Evolutionary conservation across 2,329 filamentous ascomycete species (phyloP), one percentile per base, ranked within the genome.

Genomic region (Xylariomycetidae sp.): DNA sequence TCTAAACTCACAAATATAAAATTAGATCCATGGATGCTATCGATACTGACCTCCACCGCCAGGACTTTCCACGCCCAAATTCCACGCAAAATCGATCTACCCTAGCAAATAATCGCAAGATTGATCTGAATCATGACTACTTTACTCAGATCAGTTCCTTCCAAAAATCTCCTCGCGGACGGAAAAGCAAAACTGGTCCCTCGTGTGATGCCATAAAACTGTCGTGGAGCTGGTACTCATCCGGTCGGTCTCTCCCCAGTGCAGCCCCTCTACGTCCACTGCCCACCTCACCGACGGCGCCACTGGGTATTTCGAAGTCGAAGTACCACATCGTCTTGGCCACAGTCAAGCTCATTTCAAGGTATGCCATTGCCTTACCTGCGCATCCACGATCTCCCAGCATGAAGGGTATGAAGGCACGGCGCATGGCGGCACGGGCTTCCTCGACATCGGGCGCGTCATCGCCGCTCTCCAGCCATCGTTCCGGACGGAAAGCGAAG

Each of bases 401-500:
- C 20, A n/a, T 8, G n/a, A 23, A 23, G 8, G 20, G 20, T 8
- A n/a, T n/a, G n/a, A 23, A 23, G 8, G 20, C 20, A 8, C n/a
- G 8, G 20, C n/a, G 20, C 20, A 23, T 23, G n/a, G n/a, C 8
- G 20, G 8, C 20, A 8, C 20, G 20, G 20, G 20, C 8, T 8
- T 8, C 20, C n/a, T 23, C 8, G 17, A 5, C 15, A n/a, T 16
- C 27, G 27, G 20, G 8, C n/a, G 8, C 8, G 17, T 18, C 15
- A n/a, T 16, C 27, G 27, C n/a, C 12, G 27, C 27, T 17, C 27
- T 18, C 27, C 3, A 63, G 48, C 59, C 60, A 63, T 2, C 59
- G 55, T 27, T 62, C 57, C 2, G 61, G 60, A 0, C 46, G 39
- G 31, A 46, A 64, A 1, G 19, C 37, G 26, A 43, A 49, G 2